phyloP scores from a whole-genome alignment of 805 yeast species.

The Lachancea thermotolerans region DNA sequence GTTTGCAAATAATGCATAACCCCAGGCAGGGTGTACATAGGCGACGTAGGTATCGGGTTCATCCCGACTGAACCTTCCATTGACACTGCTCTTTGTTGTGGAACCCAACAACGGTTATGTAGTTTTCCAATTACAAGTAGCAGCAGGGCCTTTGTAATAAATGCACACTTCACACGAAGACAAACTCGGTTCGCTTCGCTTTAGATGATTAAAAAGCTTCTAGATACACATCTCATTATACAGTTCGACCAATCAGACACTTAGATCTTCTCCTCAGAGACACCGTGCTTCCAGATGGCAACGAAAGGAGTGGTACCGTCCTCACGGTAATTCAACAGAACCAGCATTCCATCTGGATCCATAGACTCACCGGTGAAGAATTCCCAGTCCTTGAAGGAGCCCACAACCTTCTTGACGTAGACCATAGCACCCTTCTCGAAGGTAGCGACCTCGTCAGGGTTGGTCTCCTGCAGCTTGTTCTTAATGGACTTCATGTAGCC shows the following conservation, averaged over 20 bases:
- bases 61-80: background rate
- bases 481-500: constrained; percentile 97
- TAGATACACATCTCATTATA: background rate
- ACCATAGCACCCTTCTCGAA: constrained; percentile 97
- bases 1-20: constrained; percentile 58
- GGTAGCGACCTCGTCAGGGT: constrained; percentile 79
- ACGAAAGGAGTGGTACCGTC: constrained; percentile 98
- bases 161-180: background rate
- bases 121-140: no score
- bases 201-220: background rate
- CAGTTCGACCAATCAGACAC: constrained; percentile 6
- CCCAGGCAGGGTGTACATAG: constrained; percentile 36
- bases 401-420: constrained; percentile 93
- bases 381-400: constrained; percentile 98
- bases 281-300: constrained; percentile 99
- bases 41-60: constrained; percentile 3
- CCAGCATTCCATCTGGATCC: constrained; percentile 99
- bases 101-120: no score
- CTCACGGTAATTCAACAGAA: constrained; percentile 98
- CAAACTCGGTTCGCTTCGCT: background rate
- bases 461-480: constrained; percentile 79
- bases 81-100: background rate
- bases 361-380: constrained; percentile 99
- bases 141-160: no score
- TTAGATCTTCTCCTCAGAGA: constrained; percentile 83